Evolutionary conservation across 192 early-diverging fungal genomes (phyloP), one percentile per base, ranked within the genome.

Genomic region (Chytriomyces sp.): DNA sequence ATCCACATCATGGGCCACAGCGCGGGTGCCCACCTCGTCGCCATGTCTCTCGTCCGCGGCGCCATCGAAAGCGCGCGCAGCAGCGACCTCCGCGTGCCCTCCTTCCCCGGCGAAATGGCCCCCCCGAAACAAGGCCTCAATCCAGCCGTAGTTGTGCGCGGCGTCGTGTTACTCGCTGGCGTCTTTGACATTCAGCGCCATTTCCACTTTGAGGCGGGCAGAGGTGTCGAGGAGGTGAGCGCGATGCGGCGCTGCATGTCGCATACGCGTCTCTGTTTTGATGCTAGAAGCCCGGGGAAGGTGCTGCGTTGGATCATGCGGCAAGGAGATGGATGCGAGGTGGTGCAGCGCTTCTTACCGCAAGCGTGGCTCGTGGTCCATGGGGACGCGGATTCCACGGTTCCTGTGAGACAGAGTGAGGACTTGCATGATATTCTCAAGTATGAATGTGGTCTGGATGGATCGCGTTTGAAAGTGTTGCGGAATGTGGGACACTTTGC

Each of bases 221-320:
- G 80, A 44, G 80, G 80, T 0, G 34, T 82, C 4, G 82, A 83
- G 59, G 70, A 83, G 25, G 61, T 83, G 39, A 81, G 78, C 3
- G 72, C 66, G 6, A 82, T 83, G 80, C 17, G 7, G 39, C 68
- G 68, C 14, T 25, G 30, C 14, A 70, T 70, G 63, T 70, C 38
- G 4, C 26, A 22, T 12, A 56, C 53, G 12, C 14, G 39, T 5
- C 32, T 14, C 19, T 56, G 22, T 4, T 49, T 75, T 39, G 73
- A 67, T 26, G 52, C 56, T 25, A 52, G 73, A 32, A 49, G 64
- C 38, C 73, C 62, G 2, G 54, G 26, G 7, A 17, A 58, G 19
- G 19, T 75, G 12, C 31, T 65, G 36, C 39, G 37, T 17, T 36
- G 26, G 17, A 26, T 37, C 14, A 25, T 17, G 14, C 56, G n/a